phyloP scores from a whole-genome alignment of 345 rosid genomes.

The Lepidium aucheri region DNA sequence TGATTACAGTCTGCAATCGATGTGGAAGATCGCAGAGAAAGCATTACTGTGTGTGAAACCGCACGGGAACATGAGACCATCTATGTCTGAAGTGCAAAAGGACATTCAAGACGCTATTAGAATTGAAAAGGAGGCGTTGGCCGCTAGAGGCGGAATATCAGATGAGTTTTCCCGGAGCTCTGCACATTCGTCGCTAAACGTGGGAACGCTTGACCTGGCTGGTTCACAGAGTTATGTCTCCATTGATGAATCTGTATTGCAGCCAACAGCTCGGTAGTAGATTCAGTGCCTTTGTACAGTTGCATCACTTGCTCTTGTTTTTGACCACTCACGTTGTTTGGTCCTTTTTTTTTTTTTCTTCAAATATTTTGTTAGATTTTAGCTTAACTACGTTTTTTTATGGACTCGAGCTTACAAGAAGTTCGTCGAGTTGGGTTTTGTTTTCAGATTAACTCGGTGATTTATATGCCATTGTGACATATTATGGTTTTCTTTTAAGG shows the following conservation, averaged over 20 bases:
- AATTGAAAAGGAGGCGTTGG: slow-evolving; percentile 59
- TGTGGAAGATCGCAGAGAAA: slow-evolving; percentile 99
- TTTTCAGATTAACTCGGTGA: neutral
- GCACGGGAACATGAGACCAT: slow-evolving; percentile 89
- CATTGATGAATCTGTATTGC: slow-evolving; percentile 50
- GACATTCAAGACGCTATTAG: slow-evolving; percentile 87
- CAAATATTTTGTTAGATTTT: neutral
- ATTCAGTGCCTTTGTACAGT: slow-evolving; percentile 16
- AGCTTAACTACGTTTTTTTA: slow-evolving; percentile 4
- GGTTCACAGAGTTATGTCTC: slow-evolving; percentile 51
- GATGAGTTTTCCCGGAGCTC: slow-evolving; percentile 75
- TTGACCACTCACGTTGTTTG: slow-evolving; percentile 11
- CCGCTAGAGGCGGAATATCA: slow-evolving; percentile 50
- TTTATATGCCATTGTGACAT: neutral
- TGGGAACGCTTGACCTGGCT: slow-evolving; percentile 40
- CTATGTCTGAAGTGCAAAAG: slow-evolving; percentile 86
- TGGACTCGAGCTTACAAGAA: slow-evolving; percentile 14
- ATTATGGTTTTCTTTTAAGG: neutral
- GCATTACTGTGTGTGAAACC: slow-evolving; percentile 88
- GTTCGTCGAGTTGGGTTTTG: neutral
- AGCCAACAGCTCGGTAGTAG: slow-evolving; percentile 63
- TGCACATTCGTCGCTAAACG: slow-evolving; percentile 54
- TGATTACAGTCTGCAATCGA: slow-evolving; percentile 82
- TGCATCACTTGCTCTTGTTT: neutral
- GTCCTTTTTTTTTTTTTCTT: neutral